Evolutionary conservation across 352 stramenopile species (phyloP).

Genomic region (Pythium apleroticum): DNA sequence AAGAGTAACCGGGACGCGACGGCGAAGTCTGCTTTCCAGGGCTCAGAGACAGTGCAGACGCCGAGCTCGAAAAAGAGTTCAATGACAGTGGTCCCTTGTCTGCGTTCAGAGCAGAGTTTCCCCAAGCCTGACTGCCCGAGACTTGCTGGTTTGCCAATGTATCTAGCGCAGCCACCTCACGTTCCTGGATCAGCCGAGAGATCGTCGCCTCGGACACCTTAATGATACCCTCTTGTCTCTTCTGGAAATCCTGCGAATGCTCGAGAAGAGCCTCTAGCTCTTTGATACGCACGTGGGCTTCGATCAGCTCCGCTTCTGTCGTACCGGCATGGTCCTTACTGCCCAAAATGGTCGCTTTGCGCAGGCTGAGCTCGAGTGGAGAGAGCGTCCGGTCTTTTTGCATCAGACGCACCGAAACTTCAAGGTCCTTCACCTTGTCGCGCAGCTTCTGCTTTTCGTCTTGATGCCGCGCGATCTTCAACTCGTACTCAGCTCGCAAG

Average conservation of each 20-base stretch:
- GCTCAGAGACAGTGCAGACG: conserved; percentile 3
- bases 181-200: conserved; percentile 56
- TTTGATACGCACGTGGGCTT: conserved; percentile 46
- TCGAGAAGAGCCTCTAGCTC: conserved; percentile 59
- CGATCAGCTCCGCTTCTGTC: conserved; percentile 56
- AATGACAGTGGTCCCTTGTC: neutral
- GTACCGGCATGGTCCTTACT: conserved; percentile 45
- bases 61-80: neutral
- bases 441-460: conserved; percentile 75
- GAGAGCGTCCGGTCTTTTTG: conserved; percentile 65
- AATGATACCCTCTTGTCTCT: conserved; percentile 61
- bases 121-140: neutral
- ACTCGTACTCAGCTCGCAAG: conserved; percentile 60
- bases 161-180: conserved; percentile 28
- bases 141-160: conserved; percentile 20
- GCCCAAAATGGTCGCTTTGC: conserved; percentile 57
- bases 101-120: neutral
- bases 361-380: conserved; percentile 57
- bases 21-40: conserved; percentile 5
- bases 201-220: conserved; percentile 63
- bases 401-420: conserved; percentile 60
- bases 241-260: conserved; percentile 58
- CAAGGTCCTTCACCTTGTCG: conserved; percentile 72
- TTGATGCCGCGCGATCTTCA: conserved; percentile 65
- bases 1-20: conserved; percentile 1